phyloP scores from a whole-genome alignment of 331 rosid species.

The Malus hybrid region DNA sequence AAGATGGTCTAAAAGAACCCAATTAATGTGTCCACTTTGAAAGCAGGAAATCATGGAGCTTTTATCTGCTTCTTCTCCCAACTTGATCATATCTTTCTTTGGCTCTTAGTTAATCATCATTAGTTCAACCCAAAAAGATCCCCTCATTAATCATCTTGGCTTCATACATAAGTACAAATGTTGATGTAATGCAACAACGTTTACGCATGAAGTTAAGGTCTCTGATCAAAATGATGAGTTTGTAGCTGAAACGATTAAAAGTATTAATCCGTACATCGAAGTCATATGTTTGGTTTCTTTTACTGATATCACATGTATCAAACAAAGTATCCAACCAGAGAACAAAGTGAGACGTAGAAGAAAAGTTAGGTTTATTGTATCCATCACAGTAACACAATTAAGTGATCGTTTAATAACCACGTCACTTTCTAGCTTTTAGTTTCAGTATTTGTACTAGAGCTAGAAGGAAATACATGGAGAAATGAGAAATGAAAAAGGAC shows the following conservation, averaged over 20 bases:
- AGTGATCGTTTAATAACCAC: background rate
- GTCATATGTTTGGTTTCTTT: background rate
- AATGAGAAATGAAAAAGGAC: background rate
- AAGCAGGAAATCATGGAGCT: slow-evolving; percentile 26
- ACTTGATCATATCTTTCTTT: slow-evolving; percentile 26
- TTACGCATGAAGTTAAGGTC: background rate
- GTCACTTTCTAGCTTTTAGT: background rate
- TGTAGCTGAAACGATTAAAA: too few relatives aligned
- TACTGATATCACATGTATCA: background rate
- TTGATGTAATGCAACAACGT: background rate
- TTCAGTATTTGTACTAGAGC: background rate
- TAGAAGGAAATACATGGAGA: background rate
- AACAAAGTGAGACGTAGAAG: background rate
- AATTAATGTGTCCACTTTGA: slow-evolving; percentile 34
- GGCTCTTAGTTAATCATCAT: slow-evolving; percentile 15
- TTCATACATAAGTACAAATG: background rate
- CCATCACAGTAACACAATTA: background rate
- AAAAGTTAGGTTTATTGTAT: background rate
- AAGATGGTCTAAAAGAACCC: slow-evolving; percentile 18
- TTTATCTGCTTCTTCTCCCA: slow-evolving; percentile 33
- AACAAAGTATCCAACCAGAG: background rate
- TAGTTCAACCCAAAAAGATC: slow-evolving; percentile 24
- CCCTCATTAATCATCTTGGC: slow-evolving; percentile 13
- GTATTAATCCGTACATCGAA: too few relatives aligned
- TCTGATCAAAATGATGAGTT: background rate